These are phyloP conservation scores for Hydrangea macrophylla DNA, from an alignment of 148 eudicot genomes.

Conservation along the genomic window DNA sequence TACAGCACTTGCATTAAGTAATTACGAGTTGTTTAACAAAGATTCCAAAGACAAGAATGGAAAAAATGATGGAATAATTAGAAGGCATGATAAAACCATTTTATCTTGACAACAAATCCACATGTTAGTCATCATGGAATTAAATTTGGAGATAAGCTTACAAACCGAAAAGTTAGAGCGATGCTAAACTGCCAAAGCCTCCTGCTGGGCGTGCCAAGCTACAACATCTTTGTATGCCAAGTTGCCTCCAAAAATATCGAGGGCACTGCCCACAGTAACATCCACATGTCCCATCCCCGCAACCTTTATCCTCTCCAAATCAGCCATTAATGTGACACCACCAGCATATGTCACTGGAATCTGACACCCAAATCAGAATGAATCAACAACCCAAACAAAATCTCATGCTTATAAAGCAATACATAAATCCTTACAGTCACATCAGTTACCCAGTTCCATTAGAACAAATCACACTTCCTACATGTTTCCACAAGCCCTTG, in stretches of 20 bases:
- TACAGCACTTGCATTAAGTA: too few species aligned
- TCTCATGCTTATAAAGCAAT: not conserved
- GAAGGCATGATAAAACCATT: too few species aligned
- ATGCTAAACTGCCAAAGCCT: constrained; percentile 31
- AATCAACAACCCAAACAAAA: not conserved
- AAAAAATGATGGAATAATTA: too few species aligned
- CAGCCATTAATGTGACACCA: constrained; percentile 78
- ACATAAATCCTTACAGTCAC: not conserved
- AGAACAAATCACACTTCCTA: not conserved
- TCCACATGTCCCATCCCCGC: constrained; percentile 86
- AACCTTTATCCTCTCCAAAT: constrained; percentile 73
- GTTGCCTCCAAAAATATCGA: constrained; percentile 87
- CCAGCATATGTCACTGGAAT: constrained; percentile 99
- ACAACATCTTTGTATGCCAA: constrained; percentile 81
- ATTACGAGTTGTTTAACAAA: too few species aligned
- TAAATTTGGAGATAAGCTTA: too few species aligned
- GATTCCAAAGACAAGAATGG: too few species aligned
- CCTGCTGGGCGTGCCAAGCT: constrained; percentile 68
- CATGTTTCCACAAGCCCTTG: not conserved
- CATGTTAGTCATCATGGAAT: too few species aligned
- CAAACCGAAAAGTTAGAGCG: not conserved
- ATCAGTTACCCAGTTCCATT: not conserved
- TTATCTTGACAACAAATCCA: too few species aligned
- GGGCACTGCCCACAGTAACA: constrained; percentile 95
- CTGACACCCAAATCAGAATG: constrained; percentile 30